Conservation (phyloP, 352 stramenopile genomes). For the Pythium diclinum region DNA sequence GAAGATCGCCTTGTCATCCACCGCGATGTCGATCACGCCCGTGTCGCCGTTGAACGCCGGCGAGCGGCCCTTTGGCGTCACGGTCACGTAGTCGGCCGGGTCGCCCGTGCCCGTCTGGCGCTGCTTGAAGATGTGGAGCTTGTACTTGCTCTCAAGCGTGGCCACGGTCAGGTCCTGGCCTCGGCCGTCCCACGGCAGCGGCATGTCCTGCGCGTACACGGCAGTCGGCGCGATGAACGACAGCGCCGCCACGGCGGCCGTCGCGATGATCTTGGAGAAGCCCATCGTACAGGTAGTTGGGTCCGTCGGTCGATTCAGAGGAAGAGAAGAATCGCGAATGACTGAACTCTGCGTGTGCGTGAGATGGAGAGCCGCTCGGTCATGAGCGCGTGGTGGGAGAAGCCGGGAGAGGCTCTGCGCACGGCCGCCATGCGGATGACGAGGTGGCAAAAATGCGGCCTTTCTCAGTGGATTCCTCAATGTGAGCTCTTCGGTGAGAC, state of each 20-base stretch:
- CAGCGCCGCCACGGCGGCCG: constrained; percentile 16
- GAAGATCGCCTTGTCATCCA: constrained; percentile 51
- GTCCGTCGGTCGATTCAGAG: background rate
- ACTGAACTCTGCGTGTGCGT: too few species aligned
- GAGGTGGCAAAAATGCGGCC: background rate
- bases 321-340: background rate
- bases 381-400: too few species aligned
- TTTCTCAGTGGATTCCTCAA: background rate
- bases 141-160: constrained; percentile 53
- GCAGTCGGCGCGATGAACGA: constrained; percentile 6
- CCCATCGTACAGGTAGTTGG: constrained; percentile 14
- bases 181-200: constrained; percentile 57
- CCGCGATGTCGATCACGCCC: constrained; percentile 49
- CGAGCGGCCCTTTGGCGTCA: constrained; percentile 41
- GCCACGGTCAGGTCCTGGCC: constrained; percentile 48
- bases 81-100: constrained; percentile 47
- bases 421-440: background rate
- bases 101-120: constrained; percentile 44
- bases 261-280: constrained; percentile 21
- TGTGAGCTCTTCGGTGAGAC: background rate
- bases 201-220: constrained; percentile 20
- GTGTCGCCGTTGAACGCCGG: constrained; percentile 60
- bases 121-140: constrained; percentile 66
- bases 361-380: too few species aligned
- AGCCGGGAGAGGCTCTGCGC: background rate